A percentile compares a stretch with the other conserved stretches of the same genome.
Evolutionary conservation across 2,329 filamentous ascomycete genomes (phyloP).

Genomic region (Teratosphaeria gauchensis): DNA sequence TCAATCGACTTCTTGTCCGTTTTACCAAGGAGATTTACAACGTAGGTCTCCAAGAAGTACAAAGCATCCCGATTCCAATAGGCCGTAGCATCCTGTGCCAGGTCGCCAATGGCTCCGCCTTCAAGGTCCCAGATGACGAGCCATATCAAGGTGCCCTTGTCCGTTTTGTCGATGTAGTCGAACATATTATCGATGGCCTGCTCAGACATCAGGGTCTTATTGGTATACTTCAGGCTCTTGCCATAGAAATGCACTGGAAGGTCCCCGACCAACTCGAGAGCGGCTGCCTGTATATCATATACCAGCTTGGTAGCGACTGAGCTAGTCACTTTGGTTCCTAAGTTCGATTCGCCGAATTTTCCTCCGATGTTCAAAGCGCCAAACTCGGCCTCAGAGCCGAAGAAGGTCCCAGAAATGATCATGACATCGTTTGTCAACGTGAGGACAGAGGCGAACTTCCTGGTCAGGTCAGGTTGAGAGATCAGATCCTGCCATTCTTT

Average conservation of each 20-base stretch:
- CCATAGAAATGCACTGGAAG: slow-evolving; percentile 15
- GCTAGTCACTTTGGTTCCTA: not conserved
- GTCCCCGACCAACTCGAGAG: slow-evolving; percentile 6
- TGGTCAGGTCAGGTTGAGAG: slow-evolving; percentile 8
- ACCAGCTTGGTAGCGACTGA: not conserved
- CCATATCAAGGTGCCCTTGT: slow-evolving; percentile 9
- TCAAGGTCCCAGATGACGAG: slow-evolving; percentile 13
- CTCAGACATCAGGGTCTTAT: slow-evolving; percentile 7
- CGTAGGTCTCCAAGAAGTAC: slow-evolving; percentile 11
- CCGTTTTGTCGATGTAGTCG: slow-evolving; percentile 9
- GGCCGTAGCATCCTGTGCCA: slow-evolving; percentile 10
- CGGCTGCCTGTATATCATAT: slow-evolving; percentile 5
- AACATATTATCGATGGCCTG: slow-evolving; percentile 12
- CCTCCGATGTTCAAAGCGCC: slow-evolving; percentile 5
- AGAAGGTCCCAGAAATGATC: slow-evolving; percentile 11
- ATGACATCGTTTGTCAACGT: slow-evolving; percentile 7
- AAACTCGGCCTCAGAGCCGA: slow-evolving; percentile 9
- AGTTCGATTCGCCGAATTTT: not conserved
- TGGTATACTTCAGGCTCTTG: slow-evolving; percentile 9
- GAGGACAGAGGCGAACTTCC: slow-evolving; percentile 10
- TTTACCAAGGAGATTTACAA: slow-evolving; percentile 7
- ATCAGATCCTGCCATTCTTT: slow-evolving; percentile 12
- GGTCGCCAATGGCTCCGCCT: slow-evolving; percentile 10
- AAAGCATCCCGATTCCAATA: slow-evolving; percentile 15
- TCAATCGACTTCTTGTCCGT: slow-evolving; percentile 3